phyloP scores from a whole-genome alignment of 805 yeast species.

The Spathaspora sp. region DNA sequence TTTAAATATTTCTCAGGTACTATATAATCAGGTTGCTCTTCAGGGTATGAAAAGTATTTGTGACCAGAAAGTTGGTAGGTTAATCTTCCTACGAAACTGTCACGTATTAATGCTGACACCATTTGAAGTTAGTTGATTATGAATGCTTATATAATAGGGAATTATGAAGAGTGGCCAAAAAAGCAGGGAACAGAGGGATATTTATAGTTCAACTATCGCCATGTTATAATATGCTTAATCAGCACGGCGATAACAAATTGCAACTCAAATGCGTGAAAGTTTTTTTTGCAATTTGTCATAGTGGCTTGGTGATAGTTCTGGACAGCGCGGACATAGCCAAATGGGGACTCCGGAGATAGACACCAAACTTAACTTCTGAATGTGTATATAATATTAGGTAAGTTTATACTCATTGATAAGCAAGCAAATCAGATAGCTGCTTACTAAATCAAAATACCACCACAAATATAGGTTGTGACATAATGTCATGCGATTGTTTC shows the following conservation, averaged over 20 bases:
- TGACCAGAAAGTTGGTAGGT: constrained; percentile 24
- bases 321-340: neutral
- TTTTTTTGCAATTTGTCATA: neutral
- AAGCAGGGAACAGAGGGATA: neutral
- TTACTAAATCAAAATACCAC: too few species aligned
- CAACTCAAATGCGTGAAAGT: neutral
- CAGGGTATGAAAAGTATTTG: constrained; percentile 19
- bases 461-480: too few species aligned
- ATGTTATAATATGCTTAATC: neutral
- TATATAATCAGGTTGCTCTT: constrained; percentile 25
- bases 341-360: neutral
- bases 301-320: neutral
- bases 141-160: neutral
- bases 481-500: too few species aligned
- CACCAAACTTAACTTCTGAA: neutral
- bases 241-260: neutral
- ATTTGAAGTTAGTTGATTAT: neutral
- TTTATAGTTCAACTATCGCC: neutral
- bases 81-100: constrained; percentile 26
- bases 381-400: neutral
- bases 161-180: neutral
- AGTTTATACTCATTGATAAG: neutral
- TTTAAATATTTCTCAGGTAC: constrained; percentile 29
- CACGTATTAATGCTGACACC: constrained; percentile 20
- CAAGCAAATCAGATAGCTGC: neutral